phyloP scores from a whole-genome alignment of 352 stramenopile species.

The Globisporangium heterothallicum region DNA sequence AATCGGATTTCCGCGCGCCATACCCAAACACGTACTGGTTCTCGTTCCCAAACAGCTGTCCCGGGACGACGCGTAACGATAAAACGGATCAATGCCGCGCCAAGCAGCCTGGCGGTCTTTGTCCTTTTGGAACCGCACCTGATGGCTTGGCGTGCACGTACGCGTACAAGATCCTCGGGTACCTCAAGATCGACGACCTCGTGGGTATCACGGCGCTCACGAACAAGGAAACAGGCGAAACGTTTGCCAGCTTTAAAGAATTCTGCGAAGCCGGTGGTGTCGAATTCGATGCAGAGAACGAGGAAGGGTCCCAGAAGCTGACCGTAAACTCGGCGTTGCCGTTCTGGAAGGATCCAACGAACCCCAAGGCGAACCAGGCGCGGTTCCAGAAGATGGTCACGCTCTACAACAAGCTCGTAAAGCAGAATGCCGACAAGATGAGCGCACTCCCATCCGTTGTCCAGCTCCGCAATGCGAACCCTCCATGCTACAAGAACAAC shows the following conservation, averaged over 20 bases:
- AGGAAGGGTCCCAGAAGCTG: slow-evolving; percentile 26
- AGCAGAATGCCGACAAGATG: slow-evolving; percentile 34
- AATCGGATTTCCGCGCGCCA: slow-evolving; percentile 40
- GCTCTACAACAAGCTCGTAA: slow-evolving; percentile 49
- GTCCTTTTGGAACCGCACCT: slow-evolving; percentile 29
- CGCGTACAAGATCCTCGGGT: slow-evolving; percentile 54
- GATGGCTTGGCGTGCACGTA: slow-evolving; percentile 52
- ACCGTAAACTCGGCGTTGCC: slow-evolving; percentile 33
- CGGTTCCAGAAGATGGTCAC: slow-evolving; percentile 45
- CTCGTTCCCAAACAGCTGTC: slow-evolving; percentile 60
- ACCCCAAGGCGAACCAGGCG: slow-evolving; percentile 34
- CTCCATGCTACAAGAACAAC: slow-evolving; percentile 68
- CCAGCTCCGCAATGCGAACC: slow-evolving; percentile 39
- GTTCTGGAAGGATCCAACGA: slow-evolving; percentile 57
- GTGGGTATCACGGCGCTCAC: slow-evolving; percentile 52
- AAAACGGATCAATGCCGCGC: slow-evolving; percentile 44
- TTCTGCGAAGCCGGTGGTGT: slow-evolving; percentile 43
- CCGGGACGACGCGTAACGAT: slow-evolving; percentile 30
- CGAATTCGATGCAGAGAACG: slow-evolving; percentile 36
- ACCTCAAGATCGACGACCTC: slow-evolving; percentile 49
- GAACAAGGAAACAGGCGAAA: slow-evolving; percentile 12
- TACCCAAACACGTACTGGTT: slow-evolving; percentile 69
- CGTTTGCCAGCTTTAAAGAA: slow-evolving; percentile 30
- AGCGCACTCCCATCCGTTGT: slow-evolving; percentile 34
- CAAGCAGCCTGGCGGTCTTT: slow-evolving; percentile 35